Conservation (phyloP, 345 rosid species). For the Moricandia moricandioides region DNA sequence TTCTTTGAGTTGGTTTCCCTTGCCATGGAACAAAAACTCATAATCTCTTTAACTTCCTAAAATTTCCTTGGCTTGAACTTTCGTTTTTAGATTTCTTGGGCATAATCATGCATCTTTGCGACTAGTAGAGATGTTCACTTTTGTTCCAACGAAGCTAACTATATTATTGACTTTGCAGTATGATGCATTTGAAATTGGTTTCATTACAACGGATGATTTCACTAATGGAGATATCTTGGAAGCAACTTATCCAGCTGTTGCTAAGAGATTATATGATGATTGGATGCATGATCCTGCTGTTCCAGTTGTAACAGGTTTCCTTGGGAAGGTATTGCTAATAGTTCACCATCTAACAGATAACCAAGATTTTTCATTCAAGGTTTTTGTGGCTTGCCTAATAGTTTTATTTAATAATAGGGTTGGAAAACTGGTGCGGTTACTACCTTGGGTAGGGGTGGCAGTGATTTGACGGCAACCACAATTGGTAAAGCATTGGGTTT, state of each 20-base stretch:
- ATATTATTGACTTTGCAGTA: slow-evolving; percentile 52
- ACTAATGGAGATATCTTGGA: slow-evolving; percentile 96
- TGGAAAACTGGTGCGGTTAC: slow-evolving; percentile 94
- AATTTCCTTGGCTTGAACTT: slow-evolving; percentile 13
- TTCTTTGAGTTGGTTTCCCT: not conserved
- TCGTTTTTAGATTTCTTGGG: not conserved
- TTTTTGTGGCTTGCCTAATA: slow-evolving; percentile 3
- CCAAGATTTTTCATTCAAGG: not conserved
- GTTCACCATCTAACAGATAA: slow-evolving; percentile 8
- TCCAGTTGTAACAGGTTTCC: slow-evolving; percentile 95
- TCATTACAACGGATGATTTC: slow-evolving; percentile 95
- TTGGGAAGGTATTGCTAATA: slow-evolving; percentile 68
- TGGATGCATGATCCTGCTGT: slow-evolving; percentile 80
- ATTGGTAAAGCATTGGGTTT: slow-evolving; percentile 94
- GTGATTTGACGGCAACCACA: slow-evolving; percentile 98
- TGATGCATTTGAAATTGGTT: slow-evolving; percentile 95
- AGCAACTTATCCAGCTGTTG: slow-evolving; percentile 96
- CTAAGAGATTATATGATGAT: slow-evolving; percentile 80
- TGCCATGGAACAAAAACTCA: not conserved
- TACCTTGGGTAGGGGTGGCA: slow-evolving; percentile 96
- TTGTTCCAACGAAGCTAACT: slow-evolving; percentile 8
- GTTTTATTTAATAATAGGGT: slow-evolving; percentile 48
- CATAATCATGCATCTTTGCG: not conserved
- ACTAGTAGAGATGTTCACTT: slow-evolving; percentile 20
- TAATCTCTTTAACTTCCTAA: not conserved